Base-by-base conservation (phyloP, 2,329 filamentous ascomycete species). In the Penicillium nordicum region DNA sequence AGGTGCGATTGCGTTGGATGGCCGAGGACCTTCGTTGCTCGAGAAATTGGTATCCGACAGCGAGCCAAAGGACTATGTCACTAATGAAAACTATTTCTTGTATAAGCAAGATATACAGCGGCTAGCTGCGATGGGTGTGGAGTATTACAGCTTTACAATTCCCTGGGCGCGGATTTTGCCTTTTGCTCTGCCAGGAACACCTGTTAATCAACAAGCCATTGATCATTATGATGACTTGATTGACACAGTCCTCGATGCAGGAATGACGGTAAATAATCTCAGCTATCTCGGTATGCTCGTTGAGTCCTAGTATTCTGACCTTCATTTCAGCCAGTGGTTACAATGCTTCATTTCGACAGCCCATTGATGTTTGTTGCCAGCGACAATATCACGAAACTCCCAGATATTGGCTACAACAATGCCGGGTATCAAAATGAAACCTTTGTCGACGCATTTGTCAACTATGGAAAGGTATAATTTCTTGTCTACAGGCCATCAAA, bases 151-250 rank as follows among this genome's bases (percentile, higher is more conserved):
- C 8, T 81, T 81, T 66, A 76, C 73, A 2, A 76, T 82, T 42
- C 71, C 78, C 0, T 82, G 79, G 79, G 69, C 74, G 1, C 73
- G 80, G 0, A 78, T 82, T 48, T 67, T 81, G 12, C 80, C 80
- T 0, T 81, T 82, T 52, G 78, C 75, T 3, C 58, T 72, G 0
- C 71, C 74, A 0, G 72, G 72, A 0, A 76, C 72, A 9, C 76
- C 77, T 0, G 69, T 82, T 55, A 82, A 82, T 51, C 67, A 78
- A 53, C 64, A 74, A 34, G 79, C 72, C 0, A 65, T 82, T 16
- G 67, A 72, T 3, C 79, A 82, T 55, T 82, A 82, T 57, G 72
- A 80, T 34, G 77, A 80, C 53, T 58, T 81, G 11, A 79, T 82
- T 44, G 68, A 78, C 30, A 73, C 71, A 12, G 70, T 74, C 21